Evolutionary conservation across 2,329 filamentous ascomycete species (phyloP).

Genomic region (Bretziella fagacearum): DNA sequence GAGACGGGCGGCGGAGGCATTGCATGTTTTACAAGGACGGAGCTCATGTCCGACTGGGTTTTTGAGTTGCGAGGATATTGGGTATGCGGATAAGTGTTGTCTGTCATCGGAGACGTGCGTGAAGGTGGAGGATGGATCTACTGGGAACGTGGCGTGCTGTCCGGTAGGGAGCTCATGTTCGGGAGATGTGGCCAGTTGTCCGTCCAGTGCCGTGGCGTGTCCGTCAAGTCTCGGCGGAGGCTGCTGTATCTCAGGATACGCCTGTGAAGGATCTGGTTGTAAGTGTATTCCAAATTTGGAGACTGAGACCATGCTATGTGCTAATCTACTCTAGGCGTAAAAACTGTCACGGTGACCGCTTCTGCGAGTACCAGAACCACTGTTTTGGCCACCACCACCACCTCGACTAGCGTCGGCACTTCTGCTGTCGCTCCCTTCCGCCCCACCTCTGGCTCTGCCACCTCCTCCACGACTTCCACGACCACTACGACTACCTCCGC

Average conservation of each 20-base stretch:
- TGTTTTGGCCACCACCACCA: constrained; percentile 21
- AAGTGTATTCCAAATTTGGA: constrained; percentile 22
- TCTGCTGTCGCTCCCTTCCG: constrained; percentile 16
- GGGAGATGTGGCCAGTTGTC: constrained; percentile 44
- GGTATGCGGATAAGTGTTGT: constrained; percentile 57
- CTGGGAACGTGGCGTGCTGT: constrained; percentile 61
- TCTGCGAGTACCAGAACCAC: constrained; percentile 13
- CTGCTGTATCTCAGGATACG: constrained; percentile 57
- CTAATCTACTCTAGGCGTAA: constrained; percentile 10
- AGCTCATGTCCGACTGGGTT: constrained; percentile 54
- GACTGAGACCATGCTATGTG: neutral
- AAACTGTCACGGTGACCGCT: constrained; percentile 14
- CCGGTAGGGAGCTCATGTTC: constrained; percentile 46
- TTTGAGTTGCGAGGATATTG: constrained; percentile 44
- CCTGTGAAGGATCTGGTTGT: constrained; percentile 56
- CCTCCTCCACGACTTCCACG: constrained; percentile 22
- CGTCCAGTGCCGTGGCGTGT: constrained; percentile 46
- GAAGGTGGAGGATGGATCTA: constrained; percentile 40
- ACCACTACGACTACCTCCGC: constrained; percentile 25
- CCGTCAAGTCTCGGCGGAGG: constrained; percentile 49
- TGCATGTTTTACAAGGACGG: constrained; percentile 36
- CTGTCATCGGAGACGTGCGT: constrained; percentile 48
- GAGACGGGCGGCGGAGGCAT: constrained; percentile 29
- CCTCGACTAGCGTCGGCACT: constrained; percentile 27
- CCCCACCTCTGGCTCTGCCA: constrained; percentile 21